Conservation (phyloP, 306 rosid genomes). For the Cicer chorassanicum region DNA sequence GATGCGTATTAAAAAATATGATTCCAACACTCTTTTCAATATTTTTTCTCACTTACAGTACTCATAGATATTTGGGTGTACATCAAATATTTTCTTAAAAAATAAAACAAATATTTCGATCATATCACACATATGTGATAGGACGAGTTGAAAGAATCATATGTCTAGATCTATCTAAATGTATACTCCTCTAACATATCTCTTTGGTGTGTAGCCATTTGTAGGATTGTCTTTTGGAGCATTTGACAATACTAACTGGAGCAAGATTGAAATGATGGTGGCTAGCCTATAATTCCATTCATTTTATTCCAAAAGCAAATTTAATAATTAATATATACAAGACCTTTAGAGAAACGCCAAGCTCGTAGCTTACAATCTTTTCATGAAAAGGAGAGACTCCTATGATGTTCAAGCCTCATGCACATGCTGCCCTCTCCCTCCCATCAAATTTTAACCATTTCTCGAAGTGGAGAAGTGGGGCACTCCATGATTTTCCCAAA, state of each 20-base stretch:
- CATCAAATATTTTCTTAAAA: neutral
- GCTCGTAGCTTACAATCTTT: slow-evolving; percentile 61
- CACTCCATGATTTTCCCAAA: slow-evolving; percentile 53
- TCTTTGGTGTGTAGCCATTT: slow-evolving; percentile 50
- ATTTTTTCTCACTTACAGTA: no score
- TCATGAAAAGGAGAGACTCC: slow-evolving; percentile 81
- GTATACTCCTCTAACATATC: slow-evolving; percentile 28
- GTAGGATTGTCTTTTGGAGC: slow-evolving; percentile 49
- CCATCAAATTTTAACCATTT: slow-evolving; percentile 55
- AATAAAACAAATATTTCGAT: slow-evolving; percentile 46
- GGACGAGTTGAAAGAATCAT: slow-evolving; percentile 34
- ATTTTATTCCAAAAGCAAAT: slow-evolving; percentile 58
- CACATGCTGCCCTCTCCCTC: slow-evolving; percentile 79
- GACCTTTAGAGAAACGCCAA: slow-evolving; percentile 60
- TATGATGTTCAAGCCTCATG: slow-evolving; percentile 64
- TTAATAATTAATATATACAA: slow-evolving; percentile 41
- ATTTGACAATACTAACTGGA: slow-evolving; percentile 47
- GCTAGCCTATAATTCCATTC: slow-evolving; percentile 49
- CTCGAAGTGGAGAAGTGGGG: slow-evolving; percentile 68
- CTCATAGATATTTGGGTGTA: no score
- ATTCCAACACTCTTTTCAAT: no score
- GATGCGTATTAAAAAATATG: no score
- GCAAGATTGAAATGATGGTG: slow-evolving; percentile 51
- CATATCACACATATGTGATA: slow-evolving; percentile 57
- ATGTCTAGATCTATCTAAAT: neutral